Conservation (phyloP, 2,329 filamentous ascomycete species). For the Colletotrichum sp. region DNA sequence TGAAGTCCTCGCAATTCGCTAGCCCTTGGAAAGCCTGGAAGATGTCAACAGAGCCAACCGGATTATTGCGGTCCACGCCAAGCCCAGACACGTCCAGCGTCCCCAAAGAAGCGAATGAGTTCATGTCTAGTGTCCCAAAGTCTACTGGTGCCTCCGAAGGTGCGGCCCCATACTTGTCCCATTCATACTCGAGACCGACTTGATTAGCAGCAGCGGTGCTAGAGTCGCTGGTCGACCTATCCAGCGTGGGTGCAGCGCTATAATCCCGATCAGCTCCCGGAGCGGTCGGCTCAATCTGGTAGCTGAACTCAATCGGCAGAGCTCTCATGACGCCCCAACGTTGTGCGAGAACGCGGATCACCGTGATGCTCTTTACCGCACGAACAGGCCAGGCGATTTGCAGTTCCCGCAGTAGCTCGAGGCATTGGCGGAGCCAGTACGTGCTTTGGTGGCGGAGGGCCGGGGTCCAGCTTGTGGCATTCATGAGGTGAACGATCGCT, state of each 20-base stretch:
- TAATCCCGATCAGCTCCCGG: not conserved
- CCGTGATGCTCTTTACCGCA: slow-evolving; percentile 1
- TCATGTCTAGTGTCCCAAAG: not conserved
- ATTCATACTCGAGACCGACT: slow-evolving; percentile 1
- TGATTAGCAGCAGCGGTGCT: not conserved
- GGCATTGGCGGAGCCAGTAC: slow-evolving; percentile 20
- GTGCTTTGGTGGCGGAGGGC: slow-evolving; percentile 19
- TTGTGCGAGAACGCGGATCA: slow-evolving; percentile 7
- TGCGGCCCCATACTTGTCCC: not conserved
- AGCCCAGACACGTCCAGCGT: not conserved
- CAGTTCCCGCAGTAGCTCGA: slow-evolving; percentile 13
- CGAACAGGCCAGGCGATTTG: not conserved
- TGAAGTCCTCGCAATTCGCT: slow-evolving; percentile 3
- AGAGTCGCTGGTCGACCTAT: not conserved
- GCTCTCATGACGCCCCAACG: slow-evolving; percentile 14
- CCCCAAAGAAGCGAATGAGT: not conserved
- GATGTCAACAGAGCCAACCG: not conserved
- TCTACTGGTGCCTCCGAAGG: not conserved
- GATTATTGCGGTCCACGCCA: not conserved
- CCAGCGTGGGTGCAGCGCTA: not conserved
- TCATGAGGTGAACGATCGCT: slow-evolving; percentile 23
- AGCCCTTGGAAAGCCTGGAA: not conserved
- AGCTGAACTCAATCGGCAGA: not conserved
- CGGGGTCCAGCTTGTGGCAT: slow-evolving; percentile 13
- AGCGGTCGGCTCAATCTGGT: not conserved